These are phyloP conservation scores for Pilasporangium apinafurcum DNA, from an alignment of 352 stramenopile species.

Conservation along the genomic window DNA sequence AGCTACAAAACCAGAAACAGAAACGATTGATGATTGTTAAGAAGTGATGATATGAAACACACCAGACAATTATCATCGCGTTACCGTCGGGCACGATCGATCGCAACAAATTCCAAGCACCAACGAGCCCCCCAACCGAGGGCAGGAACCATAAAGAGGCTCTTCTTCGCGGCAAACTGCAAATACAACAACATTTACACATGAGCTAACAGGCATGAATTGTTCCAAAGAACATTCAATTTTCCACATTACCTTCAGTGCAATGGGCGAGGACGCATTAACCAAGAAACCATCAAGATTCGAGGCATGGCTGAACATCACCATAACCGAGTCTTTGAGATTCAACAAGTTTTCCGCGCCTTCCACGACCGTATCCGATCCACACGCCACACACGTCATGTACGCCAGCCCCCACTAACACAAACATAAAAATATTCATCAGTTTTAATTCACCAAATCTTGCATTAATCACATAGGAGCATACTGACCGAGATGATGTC, in stretches of 20 bases:
- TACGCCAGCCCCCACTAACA: constrained; percentile 7
- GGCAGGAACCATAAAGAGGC: constrained; percentile 73
- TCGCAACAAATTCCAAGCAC: constrained; percentile 75
- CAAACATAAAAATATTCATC: not conserved
- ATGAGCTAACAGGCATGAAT: not conserved
- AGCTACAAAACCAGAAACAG: constrained; percentile 14
- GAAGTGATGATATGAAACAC: too few species aligned
- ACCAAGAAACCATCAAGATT: constrained; percentile 83
- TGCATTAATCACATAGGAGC: not conserved
- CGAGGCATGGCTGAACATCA: constrained; percentile 84
- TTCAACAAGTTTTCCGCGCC: constrained; percentile 40
- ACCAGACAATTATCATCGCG: too few species aligned
- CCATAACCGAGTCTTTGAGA: constrained; percentile 64
- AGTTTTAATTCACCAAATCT: not conserved
- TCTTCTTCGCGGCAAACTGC: constrained; percentile 82
- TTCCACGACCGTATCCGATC: constrained; percentile 39
- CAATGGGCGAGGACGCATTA: constrained; percentile 57
- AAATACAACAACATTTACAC: not conserved
- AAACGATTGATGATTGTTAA: not conserved
- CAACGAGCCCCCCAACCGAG: constrained; percentile 69
- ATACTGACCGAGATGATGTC: constrained; percentile 50
- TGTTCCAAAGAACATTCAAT: not conserved
- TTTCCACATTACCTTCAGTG: constrained; percentile 41
- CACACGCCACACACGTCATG: constrained; percentile 48
- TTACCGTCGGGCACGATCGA: constrained; percentile 72